These are phyloP conservation scores for Deuterostichococcus epilithicus DNA, from an alignment of 139 green algal genomes.

Conservation along the genomic window DNA sequence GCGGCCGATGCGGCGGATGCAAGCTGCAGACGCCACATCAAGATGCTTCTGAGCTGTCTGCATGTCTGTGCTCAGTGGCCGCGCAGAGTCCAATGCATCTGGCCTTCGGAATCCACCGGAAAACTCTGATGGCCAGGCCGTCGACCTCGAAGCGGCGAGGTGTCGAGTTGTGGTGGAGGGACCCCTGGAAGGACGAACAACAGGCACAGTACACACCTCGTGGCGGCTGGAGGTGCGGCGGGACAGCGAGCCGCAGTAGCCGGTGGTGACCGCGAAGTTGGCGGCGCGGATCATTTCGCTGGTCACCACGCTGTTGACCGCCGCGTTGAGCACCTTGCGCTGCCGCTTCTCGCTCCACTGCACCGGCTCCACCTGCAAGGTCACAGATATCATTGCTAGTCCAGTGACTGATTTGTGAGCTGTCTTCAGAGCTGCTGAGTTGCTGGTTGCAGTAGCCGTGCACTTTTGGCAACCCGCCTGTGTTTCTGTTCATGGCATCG, in stretches of 20 bases:
- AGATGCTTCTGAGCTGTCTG: neutral
- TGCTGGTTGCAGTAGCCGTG: neutral
- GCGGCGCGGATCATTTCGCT: conserved; percentile 17
- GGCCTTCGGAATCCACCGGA: too few relatives aligned
- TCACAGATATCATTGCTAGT: too few relatives aligned
- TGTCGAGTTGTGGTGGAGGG: too few relatives aligned
- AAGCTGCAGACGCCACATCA: neutral
- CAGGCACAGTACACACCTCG: neutral
- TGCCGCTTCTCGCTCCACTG: conserved; percentile 29
- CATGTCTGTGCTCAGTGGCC: neutral
- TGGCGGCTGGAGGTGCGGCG: neutral
- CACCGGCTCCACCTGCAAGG: conserved; percentile 24
- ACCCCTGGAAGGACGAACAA: neutral
- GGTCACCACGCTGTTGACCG: conserved; percentile 14
- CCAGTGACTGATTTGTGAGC: conserved; percentile 4
- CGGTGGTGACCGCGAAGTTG: conserved; percentile 5
- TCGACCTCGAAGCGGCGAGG: neutral
- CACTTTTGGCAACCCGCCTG: neutral
- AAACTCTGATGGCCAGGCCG: neutral
- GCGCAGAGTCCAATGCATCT: neutral
- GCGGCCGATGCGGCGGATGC: neutral
- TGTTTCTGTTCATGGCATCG: neutral
- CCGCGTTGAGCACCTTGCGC: conserved; percentile 39
- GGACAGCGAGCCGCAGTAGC: conserved; percentile 24
- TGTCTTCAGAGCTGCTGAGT: conserved; percentile 7